phyloP scores from a whole-genome alignment of 2,329 filamentous ascomycete species.

The Fusarium sp. region DNA sequence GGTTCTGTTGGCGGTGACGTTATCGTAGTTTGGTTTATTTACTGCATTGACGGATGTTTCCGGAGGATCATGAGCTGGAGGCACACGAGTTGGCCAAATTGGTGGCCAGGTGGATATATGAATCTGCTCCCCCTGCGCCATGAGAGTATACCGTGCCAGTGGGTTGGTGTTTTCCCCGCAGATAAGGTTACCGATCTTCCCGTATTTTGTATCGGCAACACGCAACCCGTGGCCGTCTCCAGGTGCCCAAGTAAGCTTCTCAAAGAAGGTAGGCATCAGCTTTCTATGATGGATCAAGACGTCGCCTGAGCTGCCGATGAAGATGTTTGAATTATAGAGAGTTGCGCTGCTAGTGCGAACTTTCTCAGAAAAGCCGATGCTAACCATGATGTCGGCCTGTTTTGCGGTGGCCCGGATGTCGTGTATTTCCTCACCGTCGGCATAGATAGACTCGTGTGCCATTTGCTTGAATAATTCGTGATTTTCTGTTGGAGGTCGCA shows the following conservation, averaged over 20 bases:
- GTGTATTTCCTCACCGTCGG: conserved; percentile 62
- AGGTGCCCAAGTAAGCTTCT: conserved; percentile 68
- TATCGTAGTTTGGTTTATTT: conserved; percentile 63
- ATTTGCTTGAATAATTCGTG: conserved; percentile 66
- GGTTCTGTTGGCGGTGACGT: conserved; percentile 67
- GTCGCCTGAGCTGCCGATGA: conserved; percentile 61
- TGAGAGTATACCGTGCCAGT: conserved; percentile 65
- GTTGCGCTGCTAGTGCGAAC: conserved; percentile 60
- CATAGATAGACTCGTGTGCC: conserved; percentile 60
- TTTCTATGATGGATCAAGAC: conserved; percentile 68
- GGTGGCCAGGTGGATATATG: conserved; percentile 71
- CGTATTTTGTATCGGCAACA: conserved; percentile 62
- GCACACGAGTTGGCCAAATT: conserved; percentile 65
- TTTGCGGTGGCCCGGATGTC: conserved; percentile 59
- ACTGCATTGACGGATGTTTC: fast-evolving
- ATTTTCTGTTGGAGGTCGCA: conserved; percentile 64
- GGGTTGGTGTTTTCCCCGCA: conserved; percentile 73
- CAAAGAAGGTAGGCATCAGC: conserved; percentile 69
- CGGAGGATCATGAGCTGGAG: fast-evolving
- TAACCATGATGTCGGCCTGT: conserved; percentile 58
- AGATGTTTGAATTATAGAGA: conserved; percentile 67
- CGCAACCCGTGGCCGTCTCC: conserved; percentile 67
- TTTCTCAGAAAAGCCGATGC: conserved; percentile 67
- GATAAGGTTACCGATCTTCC: conserved; percentile 66
- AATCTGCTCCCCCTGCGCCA: conserved; percentile 69